These are phyloP conservation scores for Quercus tomentella DNA, from an alignment of 331 rosid genomes.

Conservation along the genomic window DNA sequence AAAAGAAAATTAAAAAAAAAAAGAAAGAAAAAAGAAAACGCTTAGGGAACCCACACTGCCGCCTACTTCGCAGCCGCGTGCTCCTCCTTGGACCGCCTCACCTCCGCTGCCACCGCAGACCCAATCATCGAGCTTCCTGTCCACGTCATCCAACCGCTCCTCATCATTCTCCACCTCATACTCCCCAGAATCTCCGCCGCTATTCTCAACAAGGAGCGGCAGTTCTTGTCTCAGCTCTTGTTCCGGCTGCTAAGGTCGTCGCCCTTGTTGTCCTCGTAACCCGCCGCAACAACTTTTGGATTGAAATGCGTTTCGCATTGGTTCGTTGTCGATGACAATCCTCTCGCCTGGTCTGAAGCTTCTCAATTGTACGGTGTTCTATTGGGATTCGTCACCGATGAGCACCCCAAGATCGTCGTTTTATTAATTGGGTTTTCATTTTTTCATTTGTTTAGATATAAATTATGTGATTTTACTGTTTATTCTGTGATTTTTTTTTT, in stretches of 20 bases:
- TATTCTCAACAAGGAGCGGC: constrained; percentile 45
- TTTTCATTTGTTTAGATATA: background rate
- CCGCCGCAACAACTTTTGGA: constrained; percentile 39
- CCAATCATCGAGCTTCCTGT: constrained; percentile 47
- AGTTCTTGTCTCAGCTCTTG: constrained; percentile 37
- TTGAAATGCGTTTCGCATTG: constrained; percentile 70
- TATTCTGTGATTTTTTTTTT: background rate
- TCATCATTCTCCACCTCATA: constrained; percentile 56
- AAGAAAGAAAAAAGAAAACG: no score
- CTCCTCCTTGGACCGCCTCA: constrained; percentile 56
- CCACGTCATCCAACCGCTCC: constrained; percentile 56
- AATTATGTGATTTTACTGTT: background rate
- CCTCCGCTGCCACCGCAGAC: constrained; percentile 6
- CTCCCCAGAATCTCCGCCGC: constrained; percentile 37
- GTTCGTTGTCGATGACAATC: constrained; percentile 37
- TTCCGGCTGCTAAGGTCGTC: constrained; percentile 33
- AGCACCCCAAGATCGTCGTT: constrained; percentile 54
- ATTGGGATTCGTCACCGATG: constrained; percentile 56
- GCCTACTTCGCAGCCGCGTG: constrained; percentile 68
- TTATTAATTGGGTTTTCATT: no score
- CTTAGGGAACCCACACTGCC: no score
- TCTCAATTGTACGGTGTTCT: constrained; percentile 53
- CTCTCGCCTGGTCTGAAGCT: constrained; percentile 58
- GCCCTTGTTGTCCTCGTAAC: constrained; percentile 9
- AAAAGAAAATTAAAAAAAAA: no score